Base-by-base conservation (phyloP, 352 stramenopile genomes). In the Phytophthora pinifolia region DNA sequence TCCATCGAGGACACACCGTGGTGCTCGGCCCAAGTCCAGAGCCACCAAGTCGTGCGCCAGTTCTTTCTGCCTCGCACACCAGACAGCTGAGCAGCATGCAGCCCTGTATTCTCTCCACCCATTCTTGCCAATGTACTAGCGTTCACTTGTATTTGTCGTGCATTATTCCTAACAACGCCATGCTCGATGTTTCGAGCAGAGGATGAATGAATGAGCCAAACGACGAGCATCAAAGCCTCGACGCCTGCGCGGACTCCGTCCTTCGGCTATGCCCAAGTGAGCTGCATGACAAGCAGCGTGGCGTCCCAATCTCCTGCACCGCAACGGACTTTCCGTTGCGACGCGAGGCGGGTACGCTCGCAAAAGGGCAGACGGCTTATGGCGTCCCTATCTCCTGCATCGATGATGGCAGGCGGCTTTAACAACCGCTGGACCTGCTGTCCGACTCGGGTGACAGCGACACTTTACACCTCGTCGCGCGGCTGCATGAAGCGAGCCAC, bases 401-500 rank as follows among this genome's bases (percentile, higher is more conserved):
- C 39, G 57, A 37, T 25, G 52, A 53, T 62, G 46, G 13, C 35
- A 56, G 47, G 60, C n/a, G n/a, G n/a, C n/a, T n/a, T n/a, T n/a
- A n/a, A n/a, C n/a, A n/a, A n/a, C n/a, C n/a, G n/a, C n/a, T n/a
- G n/a, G n/a, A n/a, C n/a, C n/a, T n/a, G n/a, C n/a, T n/a, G n/a
- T n/a, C n/a, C 22, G 29, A 44, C 33, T 34, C 43, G 27, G 4
- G 32, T 25, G 10, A 10, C 36, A 53, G 44, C 10, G 8, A 30
- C 27, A 20, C 8, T 38, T 60, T 64, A 64, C 51, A 67, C 60
- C 22, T 64, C 45, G 9, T 59, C 50, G 29, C 41, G 63, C 33
- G 55, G 55, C 39, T 68, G 65, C 51, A 74, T 58, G 65, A 74
- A 74, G 36, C 54, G 42, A 18, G 52, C 32, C 46, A 70, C 33